A percentile compares a stretch with the other conserved stretches of the same genome.
Evolutionary conservation across 768 basidiomycete species (phyloP).

Genomic region (Rhizopogon vesiculosus): DNA sequence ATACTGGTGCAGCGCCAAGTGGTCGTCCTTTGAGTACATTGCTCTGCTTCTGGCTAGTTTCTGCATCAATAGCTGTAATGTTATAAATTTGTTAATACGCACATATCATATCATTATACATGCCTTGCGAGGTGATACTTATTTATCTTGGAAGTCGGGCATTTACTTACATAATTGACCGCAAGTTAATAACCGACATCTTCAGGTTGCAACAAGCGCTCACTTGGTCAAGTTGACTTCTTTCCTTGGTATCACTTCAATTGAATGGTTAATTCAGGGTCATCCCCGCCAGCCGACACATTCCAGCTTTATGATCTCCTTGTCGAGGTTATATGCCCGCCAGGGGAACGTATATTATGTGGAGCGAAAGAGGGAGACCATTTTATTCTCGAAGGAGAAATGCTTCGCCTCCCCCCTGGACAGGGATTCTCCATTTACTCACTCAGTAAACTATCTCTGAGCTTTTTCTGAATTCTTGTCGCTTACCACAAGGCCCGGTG

Average conservation of each 20-base stretch:
- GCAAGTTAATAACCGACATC: background rate
- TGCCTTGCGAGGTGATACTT: background rate
- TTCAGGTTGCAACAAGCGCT: background rate
- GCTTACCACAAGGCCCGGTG: background rate
- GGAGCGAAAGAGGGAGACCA: conserved; percentile 62
- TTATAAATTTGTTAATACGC: background rate
- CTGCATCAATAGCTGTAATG: background rate
- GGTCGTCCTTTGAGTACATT: conserved; percentile 1
- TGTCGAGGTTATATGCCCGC: conserved; percentile 58
- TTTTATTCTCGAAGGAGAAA: conserved; percentile 61
- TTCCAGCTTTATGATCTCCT: conserved; percentile 64
- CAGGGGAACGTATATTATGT: conserved; percentile 52
- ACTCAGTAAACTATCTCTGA: conserved; percentile 33
- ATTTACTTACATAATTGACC: too few species aligned
- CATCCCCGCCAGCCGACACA: conserved; percentile 27
- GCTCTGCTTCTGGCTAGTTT: conserved; percentile 1
- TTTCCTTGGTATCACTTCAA: background rate
- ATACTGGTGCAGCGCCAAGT: background rate
- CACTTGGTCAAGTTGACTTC: background rate
- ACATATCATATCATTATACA: background rate
- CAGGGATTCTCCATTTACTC: conserved; percentile 72
- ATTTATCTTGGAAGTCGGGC: background rate
- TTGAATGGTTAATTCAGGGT: background rate
- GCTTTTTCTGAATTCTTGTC: background rate
- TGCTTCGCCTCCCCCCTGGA: conserved; percentile 52